These are phyloP conservation scores for Bigelowiella natans DNA, from an alignment of 78 protist genomes.

Conservation along the genomic window DNA sequence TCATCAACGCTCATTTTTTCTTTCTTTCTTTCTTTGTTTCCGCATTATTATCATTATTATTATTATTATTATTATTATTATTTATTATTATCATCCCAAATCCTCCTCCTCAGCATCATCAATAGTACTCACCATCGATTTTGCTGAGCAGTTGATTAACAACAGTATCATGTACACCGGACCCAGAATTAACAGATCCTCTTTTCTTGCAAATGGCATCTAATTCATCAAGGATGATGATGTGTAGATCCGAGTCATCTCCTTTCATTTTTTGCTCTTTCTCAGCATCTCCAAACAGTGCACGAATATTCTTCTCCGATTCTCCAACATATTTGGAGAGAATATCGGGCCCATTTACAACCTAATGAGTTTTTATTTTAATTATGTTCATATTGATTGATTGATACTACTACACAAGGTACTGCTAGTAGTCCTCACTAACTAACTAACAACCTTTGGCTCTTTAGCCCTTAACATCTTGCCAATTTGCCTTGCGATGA, in stretches of 20 bases:
- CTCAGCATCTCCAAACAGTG: constrained; percentile 82
- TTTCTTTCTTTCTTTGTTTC: too few relatives aligned
- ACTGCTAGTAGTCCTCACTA: not conserved
- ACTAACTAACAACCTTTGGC: not conserved
- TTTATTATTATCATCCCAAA: too few relatives aligned
- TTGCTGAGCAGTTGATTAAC: constrained; percentile 95
- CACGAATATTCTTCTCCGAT: constrained; percentile 89
- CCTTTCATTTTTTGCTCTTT: constrained; percentile 58
- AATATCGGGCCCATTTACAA: constrained; percentile 74
- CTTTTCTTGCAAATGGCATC: constrained; percentile 93
- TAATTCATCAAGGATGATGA: constrained; percentile 95
- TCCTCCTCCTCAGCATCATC: not conserved
- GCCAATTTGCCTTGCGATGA: constrained; percentile 44
- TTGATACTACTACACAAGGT: not conserved
- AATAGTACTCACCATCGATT: constrained; percentile 67
- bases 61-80: too few relatives aligned
- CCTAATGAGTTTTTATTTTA: not conserved
- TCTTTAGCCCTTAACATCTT: constrained; percentile 23
- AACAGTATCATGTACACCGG: constrained; percentile 83
- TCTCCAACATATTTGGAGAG: constrained; percentile 85
- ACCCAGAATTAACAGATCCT: constrained; percentile 52
- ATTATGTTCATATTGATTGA: not conserved
- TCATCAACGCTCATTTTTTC: too few relatives aligned
- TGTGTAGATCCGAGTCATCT: constrained; percentile 82
- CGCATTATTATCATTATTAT: too few relatives aligned